These are phyloP conservation scores for Myriangium duriaei DNA, from an alignment of 2,329 filamentous ascomycete genomes.

Conservation along the genomic window DNA sequence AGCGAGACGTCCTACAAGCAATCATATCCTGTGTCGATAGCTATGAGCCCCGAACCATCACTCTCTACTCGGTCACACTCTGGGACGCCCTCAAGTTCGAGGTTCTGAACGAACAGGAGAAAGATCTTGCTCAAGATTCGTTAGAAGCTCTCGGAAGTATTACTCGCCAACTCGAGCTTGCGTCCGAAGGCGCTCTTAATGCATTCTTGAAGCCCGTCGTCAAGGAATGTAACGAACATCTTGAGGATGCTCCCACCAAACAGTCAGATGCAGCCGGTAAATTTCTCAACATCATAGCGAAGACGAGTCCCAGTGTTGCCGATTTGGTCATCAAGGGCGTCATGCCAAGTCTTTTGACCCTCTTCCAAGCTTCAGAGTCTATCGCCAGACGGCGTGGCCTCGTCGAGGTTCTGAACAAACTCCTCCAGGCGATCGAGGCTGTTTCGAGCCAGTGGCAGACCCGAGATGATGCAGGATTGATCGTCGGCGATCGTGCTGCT, in stretches of 20 bases:
- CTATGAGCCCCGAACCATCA: conserved; percentile 47
- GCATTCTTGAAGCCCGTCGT: conserved; percentile 48
- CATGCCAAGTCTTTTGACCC: conserved; percentile 44
- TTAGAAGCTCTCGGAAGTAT: conserved; percentile 43
- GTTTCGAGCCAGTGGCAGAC: conserved; percentile 45
- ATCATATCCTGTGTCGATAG: conserved; percentile 46
- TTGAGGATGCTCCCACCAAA: conserved; percentile 56
- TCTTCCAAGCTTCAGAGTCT: conserved; percentile 49
- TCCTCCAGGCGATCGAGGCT: conserved; percentile 46
- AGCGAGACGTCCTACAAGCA: conserved; percentile 55
- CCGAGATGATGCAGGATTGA: conserved; percentile 12
- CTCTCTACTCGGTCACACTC: conserved; percentile 50
- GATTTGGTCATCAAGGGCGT: conserved; percentile 43
- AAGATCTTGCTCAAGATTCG: conserved; percentile 49
- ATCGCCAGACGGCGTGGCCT: conserved; percentile 51
- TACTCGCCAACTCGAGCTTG: conserved; percentile 40
- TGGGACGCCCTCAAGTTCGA: conserved; percentile 61
- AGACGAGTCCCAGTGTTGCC: conserved; percentile 42
- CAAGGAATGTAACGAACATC: conserved; percentile 55
- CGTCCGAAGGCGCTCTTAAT: conserved; percentile 35
- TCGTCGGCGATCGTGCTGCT: conserved; percentile 13
- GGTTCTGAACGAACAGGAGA: conserved; percentile 53
- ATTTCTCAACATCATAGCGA: conserved; percentile 45
- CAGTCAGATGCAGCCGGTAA: conserved; percentile 52
- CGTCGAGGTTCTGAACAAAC: conserved; percentile 45